Evolutionary conservation across 1,139 yeast genomes (phyloP).

Genomic region (Cylindricascospora bacillispora): DNA sequence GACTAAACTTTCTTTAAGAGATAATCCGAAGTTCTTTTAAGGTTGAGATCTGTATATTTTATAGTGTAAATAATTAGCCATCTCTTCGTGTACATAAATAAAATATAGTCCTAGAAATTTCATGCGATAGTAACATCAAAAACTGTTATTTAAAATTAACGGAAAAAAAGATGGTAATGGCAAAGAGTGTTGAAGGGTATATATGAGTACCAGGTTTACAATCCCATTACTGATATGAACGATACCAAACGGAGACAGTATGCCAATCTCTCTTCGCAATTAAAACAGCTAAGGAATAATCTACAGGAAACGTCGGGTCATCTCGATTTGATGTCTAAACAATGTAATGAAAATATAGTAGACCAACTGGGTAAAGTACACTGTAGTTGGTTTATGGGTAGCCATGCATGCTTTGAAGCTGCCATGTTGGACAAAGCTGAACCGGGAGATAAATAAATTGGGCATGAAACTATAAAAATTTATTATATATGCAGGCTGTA

Average conservation of each 20-base stretch:
- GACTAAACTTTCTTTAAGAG: conserved; percentile 76
- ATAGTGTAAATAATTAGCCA: too few species aligned
- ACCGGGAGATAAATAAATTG: neutral
- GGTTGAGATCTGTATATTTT: too few species aligned
- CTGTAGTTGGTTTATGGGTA: conserved; percentile 24
- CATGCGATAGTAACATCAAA: too few species aligned
- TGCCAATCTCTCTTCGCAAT: conserved; percentile 20
- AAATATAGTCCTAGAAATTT: too few species aligned
- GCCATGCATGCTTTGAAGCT: conserved; percentile 21
- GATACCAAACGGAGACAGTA: conserved; percentile 24
- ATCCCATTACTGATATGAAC: too few species aligned
- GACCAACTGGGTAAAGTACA: conserved; percentile 25
- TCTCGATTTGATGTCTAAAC: conserved; percentile 20
- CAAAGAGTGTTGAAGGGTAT: too few species aligned
- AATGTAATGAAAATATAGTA: conserved; percentile 21
- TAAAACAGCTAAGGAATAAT: conserved; percentile 18
- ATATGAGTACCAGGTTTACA: too few species aligned
- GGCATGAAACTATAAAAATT: neutral
- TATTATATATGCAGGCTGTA: neutral
- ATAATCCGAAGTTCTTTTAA: conserved; percentile 67
- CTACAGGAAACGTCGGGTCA: conserved; percentile 17
- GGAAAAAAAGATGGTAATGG: too few species aligned
- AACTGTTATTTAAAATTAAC: too few species aligned
- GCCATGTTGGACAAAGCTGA: conserved; percentile 13
- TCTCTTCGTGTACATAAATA: too few species aligned